Conservation (phyloP, 2,329 filamentous ascomycete species). For the Pezicula radicicola region DNA sequence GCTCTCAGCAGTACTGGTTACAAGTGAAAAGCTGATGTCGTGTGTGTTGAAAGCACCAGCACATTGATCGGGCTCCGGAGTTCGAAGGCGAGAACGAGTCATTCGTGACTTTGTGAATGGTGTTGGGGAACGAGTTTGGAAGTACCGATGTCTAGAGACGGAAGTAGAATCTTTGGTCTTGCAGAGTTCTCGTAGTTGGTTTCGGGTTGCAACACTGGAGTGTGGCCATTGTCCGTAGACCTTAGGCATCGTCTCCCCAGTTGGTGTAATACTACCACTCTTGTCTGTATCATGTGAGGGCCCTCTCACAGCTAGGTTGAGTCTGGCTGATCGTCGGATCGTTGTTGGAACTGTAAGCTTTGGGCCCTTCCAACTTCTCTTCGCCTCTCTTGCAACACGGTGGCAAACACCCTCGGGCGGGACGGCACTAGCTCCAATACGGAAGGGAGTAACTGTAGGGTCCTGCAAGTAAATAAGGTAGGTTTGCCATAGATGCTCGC, state of each 20-base stretch:
- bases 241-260: conserved; percentile 37
- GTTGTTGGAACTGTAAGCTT: conserved; percentile 32
- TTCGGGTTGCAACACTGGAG: conserved; percentile 58
- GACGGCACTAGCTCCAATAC: conserved; percentile 59
- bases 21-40: conserved; percentile 62
- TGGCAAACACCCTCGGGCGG: conserved; percentile 63
- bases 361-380: conserved; percentile 63
- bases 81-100: conserved; percentile 46
- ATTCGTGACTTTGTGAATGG: conserved; percentile 52
- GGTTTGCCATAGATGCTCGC: conserved; percentile 62
- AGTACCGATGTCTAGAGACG: conserved; percentile 38
- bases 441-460: conserved; percentile 64
- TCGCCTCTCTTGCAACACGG: conserved; percentile 63
- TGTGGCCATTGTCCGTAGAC: conserved; percentile 62
- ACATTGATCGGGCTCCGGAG: conserved; percentile 37
- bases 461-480: conserved; percentile 65
- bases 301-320: conserved; percentile 11
- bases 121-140: conserved; percentile 51
- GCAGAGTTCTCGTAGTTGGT: conserved; percentile 61
- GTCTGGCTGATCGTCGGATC: conserved; percentile 14
- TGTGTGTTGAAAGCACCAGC: conserved; percentile 53
- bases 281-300: conserved; percentile 29
- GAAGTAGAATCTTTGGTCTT: conserved; percentile 46
- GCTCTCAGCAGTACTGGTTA: conserved; percentile 59
- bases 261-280: conserved; percentile 56